These are phyloP conservation scores for Xylaria grammica DNA, from an alignment of 495 filamentous ascomycete genomes.

Conservation along the genomic window DNA sequence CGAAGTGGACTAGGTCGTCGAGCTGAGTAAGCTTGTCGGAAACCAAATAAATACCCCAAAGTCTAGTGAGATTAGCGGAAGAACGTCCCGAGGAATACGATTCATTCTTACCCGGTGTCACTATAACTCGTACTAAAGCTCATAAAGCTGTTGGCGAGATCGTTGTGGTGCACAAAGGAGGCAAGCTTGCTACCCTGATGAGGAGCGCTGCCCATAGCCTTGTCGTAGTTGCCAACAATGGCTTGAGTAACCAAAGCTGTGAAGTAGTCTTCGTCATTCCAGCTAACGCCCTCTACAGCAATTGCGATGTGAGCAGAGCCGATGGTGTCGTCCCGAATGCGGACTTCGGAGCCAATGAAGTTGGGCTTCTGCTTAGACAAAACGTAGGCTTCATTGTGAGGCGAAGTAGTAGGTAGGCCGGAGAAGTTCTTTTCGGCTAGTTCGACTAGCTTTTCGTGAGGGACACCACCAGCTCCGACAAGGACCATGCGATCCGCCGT, in stretches of 20 bases:
- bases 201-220: slow-evolving; percentile 93
- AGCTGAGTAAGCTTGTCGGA: slow-evolving; percentile 84
- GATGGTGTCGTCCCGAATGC: slow-evolving; percentile 94
- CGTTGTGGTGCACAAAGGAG: slow-evolving; percentile 87
- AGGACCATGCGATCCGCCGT: slow-evolving; percentile 99
- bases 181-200: slow-evolving; percentile 98
- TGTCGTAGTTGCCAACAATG: slow-evolving; percentile 99
- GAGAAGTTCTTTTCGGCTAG: slow-evolving; percentile 97
- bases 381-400: slow-evolving; percentile 70
- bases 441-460: slow-evolving; percentile 90
- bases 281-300: slow-evolving; percentile 98
- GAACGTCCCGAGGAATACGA: neutral
- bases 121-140: slow-evolving; percentile 99
- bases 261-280: slow-evolving; percentile 99
- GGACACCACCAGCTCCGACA: slow-evolving; percentile 91
- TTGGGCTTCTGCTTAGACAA: slow-evolving; percentile 86
- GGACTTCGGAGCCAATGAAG: slow-evolving; percentile 94
- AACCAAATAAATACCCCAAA: slow-evolving; percentile 99
- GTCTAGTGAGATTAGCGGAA: slow-evolving; percentile 54
- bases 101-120: slow-evolving; percentile 85
- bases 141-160: slow-evolving; percentile 99
- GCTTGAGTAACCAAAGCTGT: slow-evolving; percentile 96
- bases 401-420: slow-evolving; percentile 68
- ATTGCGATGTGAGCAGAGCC: slow-evolving; percentile 97
- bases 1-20: slow-evolving; percentile 97